A percentile compares a stretch with the other conserved stretches of the same genome.
phyloP scores from a whole-genome alignment of 2,329 filamentous ascomycete genomes.

The Thielaviopsis euricoi region DNA sequence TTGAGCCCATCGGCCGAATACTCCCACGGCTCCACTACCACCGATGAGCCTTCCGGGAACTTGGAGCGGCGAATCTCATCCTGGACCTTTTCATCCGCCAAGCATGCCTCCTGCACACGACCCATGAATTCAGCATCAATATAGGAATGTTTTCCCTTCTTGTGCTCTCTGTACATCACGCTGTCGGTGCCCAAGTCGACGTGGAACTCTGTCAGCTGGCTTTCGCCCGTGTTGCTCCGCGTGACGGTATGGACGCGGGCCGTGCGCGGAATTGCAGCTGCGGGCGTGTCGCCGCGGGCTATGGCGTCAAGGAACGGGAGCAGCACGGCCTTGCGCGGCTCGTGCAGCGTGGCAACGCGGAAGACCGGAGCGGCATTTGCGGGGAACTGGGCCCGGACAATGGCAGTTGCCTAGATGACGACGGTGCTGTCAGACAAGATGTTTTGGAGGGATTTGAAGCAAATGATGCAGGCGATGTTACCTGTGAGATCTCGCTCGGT shows the following conservation, averaged over 20 bases:
- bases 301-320: slow-evolving; percentile 25
- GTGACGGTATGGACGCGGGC: slow-evolving; percentile 25
- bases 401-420: slow-evolving; percentile 2
- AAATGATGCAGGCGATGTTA: background rate
- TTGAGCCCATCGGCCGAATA: slow-evolving; percentile 38
- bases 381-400: slow-evolving; percentile 8
- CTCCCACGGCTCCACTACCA: slow-evolving; percentile 37
- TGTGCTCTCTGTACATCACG: slow-evolving; percentile 18
- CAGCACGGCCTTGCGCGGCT: slow-evolving; percentile 33
- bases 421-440: background rate
- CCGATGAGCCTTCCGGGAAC: slow-evolving; percentile 26
- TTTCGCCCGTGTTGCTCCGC: slow-evolving; percentile 1
- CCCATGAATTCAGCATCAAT: slow-evolving; percentile 32
- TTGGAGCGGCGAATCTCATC: slow-evolving; percentile 25
- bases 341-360: slow-evolving; percentile 31
- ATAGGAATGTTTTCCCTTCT: slow-evolving; percentile 28
- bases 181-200: slow-evolving; percentile 18
- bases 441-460: background rate
- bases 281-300: slow-evolving; percentile 18
- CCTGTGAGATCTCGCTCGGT: background rate
- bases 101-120: slow-evolving; percentile 29
- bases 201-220: slow-evolving; percentile 20
- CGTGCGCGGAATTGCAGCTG: slow-evolving; percentile 18
- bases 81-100: slow-evolving; percentile 26
- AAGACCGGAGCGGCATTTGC: slow-evolving; percentile 21